These are phyloP conservation scores for Apophysomyces ossiformis DNA, from an alignment of 371 early-diverging fungal species.

Conservation along the genomic window DNA sequence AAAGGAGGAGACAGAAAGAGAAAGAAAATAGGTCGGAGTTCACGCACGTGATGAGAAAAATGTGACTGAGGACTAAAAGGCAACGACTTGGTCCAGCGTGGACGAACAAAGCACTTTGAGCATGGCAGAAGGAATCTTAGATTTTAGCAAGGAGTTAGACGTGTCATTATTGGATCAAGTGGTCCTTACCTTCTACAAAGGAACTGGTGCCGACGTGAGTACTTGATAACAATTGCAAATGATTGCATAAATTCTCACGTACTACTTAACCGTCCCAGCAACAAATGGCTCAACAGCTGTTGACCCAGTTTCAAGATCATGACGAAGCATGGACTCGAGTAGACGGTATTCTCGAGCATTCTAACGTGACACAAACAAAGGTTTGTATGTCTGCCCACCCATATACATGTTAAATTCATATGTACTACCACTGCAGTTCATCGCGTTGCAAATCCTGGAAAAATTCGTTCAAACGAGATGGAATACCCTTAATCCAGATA, in stretches of 20 bases:
- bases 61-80: neutral
- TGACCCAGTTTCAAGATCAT: constrained; percentile 96
- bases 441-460: constrained; percentile 97
- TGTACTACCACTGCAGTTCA: constrained; percentile 65
- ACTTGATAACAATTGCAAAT: neutral
- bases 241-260: constrained; percentile 11
- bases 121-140: constrained; percentile 77
- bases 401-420: neutral
- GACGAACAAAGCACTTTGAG: constrained; percentile 9
- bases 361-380: constrained; percentile 85
- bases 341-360: constrained; percentile 92
- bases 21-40: neutral
- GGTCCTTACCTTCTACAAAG: constrained; percentile 77
- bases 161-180: constrained; percentile 88
- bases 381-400: constrained; percentile 48
- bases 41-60: neutral
- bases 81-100: neutral
- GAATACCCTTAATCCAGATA: constrained; percentile 91
- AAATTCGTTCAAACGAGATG: constrained; percentile 97
- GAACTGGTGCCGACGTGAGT: constrained; percentile 76
- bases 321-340: constrained; percentile 97
- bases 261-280: constrained; percentile 50
- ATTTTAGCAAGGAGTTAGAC: constrained; percentile 90
- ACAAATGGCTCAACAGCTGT: constrained; percentile 77
- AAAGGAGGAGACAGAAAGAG: neutral